These are phyloP conservation scores for Brettanomyces custersianus DNA, from an alignment of 805 yeast species.

Conservation along the genomic window DNA sequence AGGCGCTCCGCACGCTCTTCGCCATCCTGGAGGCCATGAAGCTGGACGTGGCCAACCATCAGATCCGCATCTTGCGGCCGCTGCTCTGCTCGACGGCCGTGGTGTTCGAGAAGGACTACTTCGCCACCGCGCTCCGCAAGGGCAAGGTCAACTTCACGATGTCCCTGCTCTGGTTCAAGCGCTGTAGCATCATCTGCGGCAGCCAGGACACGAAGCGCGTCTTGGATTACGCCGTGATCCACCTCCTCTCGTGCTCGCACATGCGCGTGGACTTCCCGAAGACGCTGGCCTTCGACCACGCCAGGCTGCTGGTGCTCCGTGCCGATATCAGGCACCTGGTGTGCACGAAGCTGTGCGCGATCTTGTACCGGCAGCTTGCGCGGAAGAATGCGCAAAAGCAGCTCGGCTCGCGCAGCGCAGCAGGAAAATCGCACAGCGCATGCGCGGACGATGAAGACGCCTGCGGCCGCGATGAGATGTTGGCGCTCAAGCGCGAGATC, in stretches of 20 bases:
- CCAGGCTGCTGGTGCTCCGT: conserved; percentile 65
- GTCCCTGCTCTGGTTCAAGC: conserved; percentile 59
- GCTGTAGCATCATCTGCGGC: conserved; percentile 19
- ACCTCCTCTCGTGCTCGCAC: conserved; percentile 65
- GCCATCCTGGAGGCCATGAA: conserved; percentile 90
- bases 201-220: conserved; percentile 20
- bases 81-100: conserved; percentile 79
- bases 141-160: conserved; percentile 52
- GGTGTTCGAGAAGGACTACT: conserved; percentile 83
- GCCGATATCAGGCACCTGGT: conserved; percentile 83
- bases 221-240: conserved; percentile 45
- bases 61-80: conserved; percentile 77
- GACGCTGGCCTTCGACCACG: conserved; percentile 75
- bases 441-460: background rate
- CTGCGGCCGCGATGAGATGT: conserved; percentile 27
- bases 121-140: conserved; percentile 41
- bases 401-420: conserved; percentile 17
- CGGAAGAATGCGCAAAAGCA: conserved; percentile 26
- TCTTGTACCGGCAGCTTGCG: conserved; percentile 63
- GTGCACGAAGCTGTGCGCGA: conserved; percentile 65
- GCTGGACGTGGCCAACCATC: conserved; percentile 91
- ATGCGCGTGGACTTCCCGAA: conserved; percentile 80
- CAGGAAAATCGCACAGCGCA: background rate
- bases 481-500: conserved; percentile 57
- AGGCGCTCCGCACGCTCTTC: conserved; percentile 69